Evolutionary conservation across 805 yeast genomes (phyloP).

Genomic region (Ogataea haglerorum): DNA sequence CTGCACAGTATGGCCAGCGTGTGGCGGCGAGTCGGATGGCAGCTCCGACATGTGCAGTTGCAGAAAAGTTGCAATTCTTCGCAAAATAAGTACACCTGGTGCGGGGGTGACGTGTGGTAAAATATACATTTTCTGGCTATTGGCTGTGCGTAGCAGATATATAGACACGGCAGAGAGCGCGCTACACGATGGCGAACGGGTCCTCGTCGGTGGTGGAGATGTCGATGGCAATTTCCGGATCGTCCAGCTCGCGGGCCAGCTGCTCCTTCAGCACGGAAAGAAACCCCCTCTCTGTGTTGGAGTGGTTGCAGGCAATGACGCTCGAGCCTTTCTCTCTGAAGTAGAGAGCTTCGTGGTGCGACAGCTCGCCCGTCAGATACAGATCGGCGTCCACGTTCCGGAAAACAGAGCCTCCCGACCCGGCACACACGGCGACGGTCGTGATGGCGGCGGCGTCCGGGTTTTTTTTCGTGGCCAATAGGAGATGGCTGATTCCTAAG

Average conservation of each 20-base stretch:
- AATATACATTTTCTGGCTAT: not conserved
- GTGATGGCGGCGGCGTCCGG: slow-evolving; percentile 34
- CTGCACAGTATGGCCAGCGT: not conserved
- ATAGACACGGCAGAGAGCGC: not conserved
- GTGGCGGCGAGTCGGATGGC: not conserved
- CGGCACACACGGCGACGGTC: slow-evolving; percentile 87
- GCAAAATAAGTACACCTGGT: not conserved
- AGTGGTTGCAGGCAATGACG: slow-evolving; percentile 80
- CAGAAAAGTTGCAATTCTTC: not conserved
- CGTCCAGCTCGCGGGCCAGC: slow-evolving; percentile 42
- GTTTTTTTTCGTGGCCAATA: slow-evolving; percentile 48
- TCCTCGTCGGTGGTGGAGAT: slow-evolving; percentile 42
- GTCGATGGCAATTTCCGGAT: slow-evolving; percentile 37
- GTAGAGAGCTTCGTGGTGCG: slow-evolving; percentile 85
- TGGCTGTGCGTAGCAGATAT: no score
- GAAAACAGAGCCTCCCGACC: slow-evolving; percentile 84
- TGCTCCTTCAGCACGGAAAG: slow-evolving; percentile 50
- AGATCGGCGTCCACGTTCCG: slow-evolving; percentile 60
- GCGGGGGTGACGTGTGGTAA: not conserved
- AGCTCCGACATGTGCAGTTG: slow-evolving; percentile 7
- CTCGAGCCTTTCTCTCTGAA: slow-evolving; percentile 67
- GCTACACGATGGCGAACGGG: slow-evolving; percentile 40
- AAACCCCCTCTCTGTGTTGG: slow-evolving; percentile 91
- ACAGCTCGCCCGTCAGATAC: slow-evolving; percentile 85
- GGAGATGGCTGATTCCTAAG: slow-evolving; percentile 54